These are phyloP conservation scores for Earliella scabrosa DNA, from an alignment of 1,284 basidiomycete species.

Conservation along the genomic window DNA sequence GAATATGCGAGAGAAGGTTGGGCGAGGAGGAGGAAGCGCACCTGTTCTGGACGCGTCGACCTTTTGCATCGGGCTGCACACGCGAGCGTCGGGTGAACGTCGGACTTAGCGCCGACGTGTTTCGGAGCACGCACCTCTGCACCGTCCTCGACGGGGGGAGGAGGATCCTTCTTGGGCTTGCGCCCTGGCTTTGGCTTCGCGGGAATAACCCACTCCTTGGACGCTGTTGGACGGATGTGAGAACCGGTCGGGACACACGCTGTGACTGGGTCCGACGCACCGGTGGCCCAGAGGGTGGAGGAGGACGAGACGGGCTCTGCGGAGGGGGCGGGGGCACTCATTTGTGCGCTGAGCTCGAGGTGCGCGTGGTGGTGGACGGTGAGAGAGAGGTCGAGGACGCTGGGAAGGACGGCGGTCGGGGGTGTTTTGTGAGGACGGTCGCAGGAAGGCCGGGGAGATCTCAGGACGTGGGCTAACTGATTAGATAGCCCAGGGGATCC, in stretches of 20 bases:
- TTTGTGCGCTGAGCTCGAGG: constrained; percentile 17
- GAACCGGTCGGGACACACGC: constrained; percentile 29
- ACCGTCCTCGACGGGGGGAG: constrained; percentile 40
- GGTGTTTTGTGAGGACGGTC: constrained; percentile 20
- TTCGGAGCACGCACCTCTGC: constrained; percentile 46
- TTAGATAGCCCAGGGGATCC: constrained; percentile 34
- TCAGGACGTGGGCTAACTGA: constrained; percentile 32
- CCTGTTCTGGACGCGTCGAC: constrained; percentile 80
- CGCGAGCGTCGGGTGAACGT: constrained; percentile 21
- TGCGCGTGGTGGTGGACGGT: constrained; percentile 10
- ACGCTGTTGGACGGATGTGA: constrained; percentile 55
- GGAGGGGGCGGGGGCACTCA: constrained; percentile 33
- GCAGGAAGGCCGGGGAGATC: constrained; percentile 21
- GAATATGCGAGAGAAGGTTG: background rate
- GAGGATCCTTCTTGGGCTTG: constrained; percentile 80
- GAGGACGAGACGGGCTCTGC: constrained; percentile 42
- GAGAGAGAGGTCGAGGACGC: constrained; percentile 23
- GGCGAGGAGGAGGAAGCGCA: constrained; percentile 33
- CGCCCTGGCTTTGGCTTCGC: constrained; percentile 89
- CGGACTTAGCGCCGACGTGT: constrained; percentile 21
- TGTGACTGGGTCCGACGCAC: constrained; percentile 35
- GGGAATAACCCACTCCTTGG: constrained; percentile 90
- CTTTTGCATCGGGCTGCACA: constrained; percentile 54
- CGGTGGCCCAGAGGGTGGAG: constrained; percentile 55
- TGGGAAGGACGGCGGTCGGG: constrained; percentile 21